Conservation (phyloP, 495 filamentous ascomycete genomes). For the Cladorrhinum samala region DNA sequence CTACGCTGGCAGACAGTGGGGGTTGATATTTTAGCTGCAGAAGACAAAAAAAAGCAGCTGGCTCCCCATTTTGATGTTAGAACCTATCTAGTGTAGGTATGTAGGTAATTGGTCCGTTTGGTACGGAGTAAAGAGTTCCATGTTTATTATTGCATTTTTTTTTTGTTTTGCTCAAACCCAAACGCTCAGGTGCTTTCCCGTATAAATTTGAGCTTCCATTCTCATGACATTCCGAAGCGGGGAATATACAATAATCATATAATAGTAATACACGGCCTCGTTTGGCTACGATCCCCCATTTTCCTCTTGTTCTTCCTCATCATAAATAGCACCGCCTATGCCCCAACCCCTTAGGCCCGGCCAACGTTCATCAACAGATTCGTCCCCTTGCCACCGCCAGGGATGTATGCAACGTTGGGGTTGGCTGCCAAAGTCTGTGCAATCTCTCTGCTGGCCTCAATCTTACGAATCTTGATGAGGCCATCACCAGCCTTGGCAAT, state of each 20-base stretch:
- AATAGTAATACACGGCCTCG: constrained; percentile 24
- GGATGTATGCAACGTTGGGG: constrained; percentile 94
- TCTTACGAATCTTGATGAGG: constrained; percentile 88
- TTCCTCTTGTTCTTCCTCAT: not conserved
- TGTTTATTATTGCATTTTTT: too few species aligned
- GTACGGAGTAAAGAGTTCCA: too few species aligned
- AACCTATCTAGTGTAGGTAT: too few species aligned
- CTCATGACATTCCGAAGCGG: constrained; percentile 18
- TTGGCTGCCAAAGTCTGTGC: constrained; percentile 82
- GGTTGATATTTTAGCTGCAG: too few species aligned
- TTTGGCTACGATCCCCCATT: constrained; percentile 9
- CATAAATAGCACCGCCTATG: not conserved
- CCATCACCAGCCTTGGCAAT: constrained; percentile 91
- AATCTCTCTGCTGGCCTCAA: constrained; percentile 96
- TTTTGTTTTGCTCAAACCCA: too few species aligned
- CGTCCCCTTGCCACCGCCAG: constrained; percentile 64
- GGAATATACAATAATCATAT: constrained; percentile 24
- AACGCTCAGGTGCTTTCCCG: too few species aligned
- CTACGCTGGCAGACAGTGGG: not conserved
- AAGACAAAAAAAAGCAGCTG: not conserved
- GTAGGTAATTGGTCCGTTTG: too few species aligned
- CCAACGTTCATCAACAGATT: constrained; percentile 52
- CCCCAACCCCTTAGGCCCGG: constrained; percentile 24
- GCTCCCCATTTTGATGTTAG: too few species aligned
- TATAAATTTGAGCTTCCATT: constrained; percentile 6